These are phyloP conservation scores for Calonectria crousiana DNA, from an alignment of 2,329 filamentous ascomycete genomes.

Conservation along the genomic window DNA sequence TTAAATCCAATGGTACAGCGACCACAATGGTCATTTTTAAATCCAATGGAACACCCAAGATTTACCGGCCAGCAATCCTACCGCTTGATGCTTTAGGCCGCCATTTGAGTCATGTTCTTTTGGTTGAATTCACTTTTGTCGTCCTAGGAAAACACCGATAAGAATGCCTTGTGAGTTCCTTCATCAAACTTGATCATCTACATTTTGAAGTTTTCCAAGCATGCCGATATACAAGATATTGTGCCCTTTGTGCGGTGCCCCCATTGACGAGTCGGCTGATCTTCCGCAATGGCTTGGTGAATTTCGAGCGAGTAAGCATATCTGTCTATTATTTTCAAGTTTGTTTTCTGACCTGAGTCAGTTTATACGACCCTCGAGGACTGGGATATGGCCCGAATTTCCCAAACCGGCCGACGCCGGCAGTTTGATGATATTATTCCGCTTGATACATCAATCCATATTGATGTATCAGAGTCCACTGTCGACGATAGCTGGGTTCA, in stretches of 20 bases:
- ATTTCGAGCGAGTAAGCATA: slow-evolving; percentile 12
- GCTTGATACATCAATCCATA: slow-evolving; percentile 3
- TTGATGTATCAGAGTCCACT: slow-evolving; percentile 14
- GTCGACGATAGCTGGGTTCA: slow-evolving; percentile 13
- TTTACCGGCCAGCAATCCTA: neutral
- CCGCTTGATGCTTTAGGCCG: neutral
- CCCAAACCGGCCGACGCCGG: slow-evolving; percentile 2
- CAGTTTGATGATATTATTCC: slow-evolving; percentile 13
- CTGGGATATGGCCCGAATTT: slow-evolving; percentile 7
- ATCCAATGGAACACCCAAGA: too few species aligned
- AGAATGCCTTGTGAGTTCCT: neutral
- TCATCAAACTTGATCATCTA: neutral
- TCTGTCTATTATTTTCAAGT: neutral
- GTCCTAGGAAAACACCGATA: neutral
- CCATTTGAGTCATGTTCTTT: neutral
- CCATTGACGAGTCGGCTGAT: slow-evolving; percentile 3
- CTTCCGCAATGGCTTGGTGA: slow-evolving; percentile 17
- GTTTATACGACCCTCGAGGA: slow-evolving; percentile 17
- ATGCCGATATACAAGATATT: slow-evolving; percentile 2
- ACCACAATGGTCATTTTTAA: too few species aligned
- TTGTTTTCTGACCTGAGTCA: neutral
- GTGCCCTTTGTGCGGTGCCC: slow-evolving; percentile 16
- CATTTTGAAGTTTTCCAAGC: neutral
- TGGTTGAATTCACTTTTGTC: neutral
- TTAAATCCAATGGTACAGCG: too few species aligned